These are phyloP conservation scores for Aspergillus glaucus DNA, from an alignment of 2,329 filamentous ascomycete genomes.

Conservation along the genomic window DNA sequence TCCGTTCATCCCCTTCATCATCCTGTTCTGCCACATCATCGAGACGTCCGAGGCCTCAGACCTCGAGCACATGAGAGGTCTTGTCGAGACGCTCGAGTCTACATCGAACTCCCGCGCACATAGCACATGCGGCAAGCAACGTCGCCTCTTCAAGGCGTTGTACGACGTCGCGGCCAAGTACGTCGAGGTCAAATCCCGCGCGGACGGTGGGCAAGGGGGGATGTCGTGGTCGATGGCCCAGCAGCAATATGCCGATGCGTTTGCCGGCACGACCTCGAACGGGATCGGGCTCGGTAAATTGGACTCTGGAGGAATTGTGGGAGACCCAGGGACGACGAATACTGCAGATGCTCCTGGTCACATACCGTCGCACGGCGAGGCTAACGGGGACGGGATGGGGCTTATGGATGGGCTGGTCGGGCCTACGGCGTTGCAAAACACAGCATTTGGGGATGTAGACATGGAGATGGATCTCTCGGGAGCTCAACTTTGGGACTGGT, in stretches of 20 bases:
- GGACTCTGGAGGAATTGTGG: background rate
- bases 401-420: background rate
- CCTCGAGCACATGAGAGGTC: constrained; percentile 3
- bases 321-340: background rate
- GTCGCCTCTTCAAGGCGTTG: constrained; percentile 7
- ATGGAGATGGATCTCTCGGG: constrained; percentile 7
- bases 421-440: background rate
- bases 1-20: constrained; percentile 11
- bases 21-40: constrained; percentile 11
- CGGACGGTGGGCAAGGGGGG: background rate
- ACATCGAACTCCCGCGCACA: background rate
- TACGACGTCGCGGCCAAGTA: constrained; percentile 9
- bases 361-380: background rate
- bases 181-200: constrained; percentile 4
- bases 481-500: constrained; percentile 8
- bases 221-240: background rate
- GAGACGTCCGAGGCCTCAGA: constrained; percentile 9
- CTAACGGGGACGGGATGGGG: background rate
- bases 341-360: background rate
- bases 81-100: constrained; percentile 7
- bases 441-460: constrained; percentile 1
- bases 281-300: background rate
- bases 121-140: constrained; percentile 3
- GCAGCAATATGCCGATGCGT: background rate
- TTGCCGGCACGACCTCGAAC: background rate